These are phyloP conservation scores for Brassica carinata DNA, from an alignment of 345 rosid species.

Conservation along the genomic window DNA sequence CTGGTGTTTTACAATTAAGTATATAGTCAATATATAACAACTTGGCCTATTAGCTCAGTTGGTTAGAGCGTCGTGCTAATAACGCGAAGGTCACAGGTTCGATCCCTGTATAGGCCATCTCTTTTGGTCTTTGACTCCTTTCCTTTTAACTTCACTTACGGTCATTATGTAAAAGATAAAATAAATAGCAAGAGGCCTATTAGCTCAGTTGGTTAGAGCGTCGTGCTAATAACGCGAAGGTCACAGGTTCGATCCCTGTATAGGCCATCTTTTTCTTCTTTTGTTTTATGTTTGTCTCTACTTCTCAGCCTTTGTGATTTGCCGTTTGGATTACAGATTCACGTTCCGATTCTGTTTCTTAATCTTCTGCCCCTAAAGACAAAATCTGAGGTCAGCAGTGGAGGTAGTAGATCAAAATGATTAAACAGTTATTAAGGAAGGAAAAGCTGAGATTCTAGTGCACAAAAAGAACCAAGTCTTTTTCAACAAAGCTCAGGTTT, in stretches of 20 bases:
- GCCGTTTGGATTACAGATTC: constrained; percentile 25
- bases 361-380: constrained; percentile 17
- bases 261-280: constrained; percentile 28
- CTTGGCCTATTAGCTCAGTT: constrained; percentile 58
- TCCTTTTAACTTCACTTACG: no score
- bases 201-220: constrained; percentile 93
- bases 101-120: constrained; percentile 59
- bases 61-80: constrained; percentile 98
- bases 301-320: not conserved
- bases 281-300: no score
- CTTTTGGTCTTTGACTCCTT: not conserved
- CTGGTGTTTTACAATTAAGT: no score
- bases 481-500: constrained; percentile 91
- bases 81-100: constrained; percentile 93
- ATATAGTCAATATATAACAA: not conserved
- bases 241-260: constrained; percentile 79
- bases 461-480: constrained; percentile 90
- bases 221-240: constrained; percentile 98
- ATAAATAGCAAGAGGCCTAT: constrained; percentile 14
- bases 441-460: constrained; percentile 97
- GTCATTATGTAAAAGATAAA: no score
- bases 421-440: constrained; percentile 84
- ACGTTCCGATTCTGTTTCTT: constrained; percentile 4
- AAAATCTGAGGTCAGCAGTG: constrained; percentile 31
- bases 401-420: constrained; percentile 57